Percentiles rank a stretch among this genome's conserved stretches.
phyloP scores from a whole-genome alignment of 1,139 yeast species.

The Kluyveromyces sp. region DNA sequence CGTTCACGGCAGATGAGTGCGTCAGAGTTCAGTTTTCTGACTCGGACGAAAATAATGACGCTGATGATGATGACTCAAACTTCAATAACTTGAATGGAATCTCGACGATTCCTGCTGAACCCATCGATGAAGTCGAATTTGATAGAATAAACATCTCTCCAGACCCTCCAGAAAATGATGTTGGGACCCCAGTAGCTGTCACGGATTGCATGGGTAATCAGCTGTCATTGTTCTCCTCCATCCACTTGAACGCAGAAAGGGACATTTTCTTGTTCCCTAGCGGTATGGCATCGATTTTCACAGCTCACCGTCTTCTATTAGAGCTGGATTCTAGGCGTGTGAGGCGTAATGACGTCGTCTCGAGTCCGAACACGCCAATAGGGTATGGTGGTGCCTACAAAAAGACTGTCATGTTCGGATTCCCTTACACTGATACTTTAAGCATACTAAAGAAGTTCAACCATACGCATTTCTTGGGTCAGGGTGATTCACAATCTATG shows the following conservation, averaged over 20 bases:
- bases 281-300: slow-evolving; percentile 90
- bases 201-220: background rate
- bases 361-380: slow-evolving; percentile 8
- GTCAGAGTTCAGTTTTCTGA: slow-evolving; percentile 1
- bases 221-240: background rate
- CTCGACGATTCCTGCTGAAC: slow-evolving; percentile 25
- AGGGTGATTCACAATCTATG: slow-evolving; percentile 71
- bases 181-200: background rate
- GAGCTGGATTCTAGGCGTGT: slow-evolving; percentile 31
- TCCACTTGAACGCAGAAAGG: slow-evolving; percentile 20
- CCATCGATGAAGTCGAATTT: slow-evolving; percentile 16
- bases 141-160: slow-evolving; percentile 7
- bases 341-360: slow-evolving; percentile 16
- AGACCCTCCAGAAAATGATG: background rate
- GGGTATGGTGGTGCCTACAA: slow-evolving; percentile 34
- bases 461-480: slow-evolving; percentile 75
- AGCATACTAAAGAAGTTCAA: slow-evolving; percentile 85
- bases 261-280: slow-evolving; percentile 82
- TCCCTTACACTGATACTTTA: slow-evolving; percentile 89
- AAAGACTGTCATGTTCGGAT: slow-evolving; percentile 87
- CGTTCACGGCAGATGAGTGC: slow-evolving; percentile 3
- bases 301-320: slow-evolving; percentile 66
- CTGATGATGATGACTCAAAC: slow-evolving; percentile 9
- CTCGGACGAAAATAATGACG: slow-evolving; percentile 9
- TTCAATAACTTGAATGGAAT: slow-evolving; percentile 2